These are phyloP conservation scores for Solanum megistacrolobum DNA, from an alignment of 257 asterid genomes.

Conservation along the genomic window DNA sequence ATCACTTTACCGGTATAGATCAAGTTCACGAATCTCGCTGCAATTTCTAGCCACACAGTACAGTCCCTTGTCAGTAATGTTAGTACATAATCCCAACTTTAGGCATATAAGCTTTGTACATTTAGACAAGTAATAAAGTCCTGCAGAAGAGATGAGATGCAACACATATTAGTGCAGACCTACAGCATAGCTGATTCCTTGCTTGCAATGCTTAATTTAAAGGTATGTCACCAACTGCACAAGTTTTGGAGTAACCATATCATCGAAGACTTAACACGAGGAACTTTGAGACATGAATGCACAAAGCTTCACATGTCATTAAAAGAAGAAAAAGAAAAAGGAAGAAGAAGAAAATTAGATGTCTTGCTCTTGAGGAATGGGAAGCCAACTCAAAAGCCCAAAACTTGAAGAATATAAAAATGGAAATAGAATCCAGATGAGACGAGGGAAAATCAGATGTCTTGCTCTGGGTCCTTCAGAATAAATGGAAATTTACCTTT, in stretches of 20 bases:
- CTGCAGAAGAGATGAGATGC: slow-evolving; percentile 21
- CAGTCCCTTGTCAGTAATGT: slow-evolving; percentile 56
- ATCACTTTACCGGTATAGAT: slow-evolving; percentile 49
- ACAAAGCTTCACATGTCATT: neutral
- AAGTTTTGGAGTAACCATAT: neutral
- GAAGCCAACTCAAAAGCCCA: neutral
- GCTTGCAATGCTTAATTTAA: neutral
- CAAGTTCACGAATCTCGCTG: slow-evolving; percentile 43
- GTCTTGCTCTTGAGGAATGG: neutral
- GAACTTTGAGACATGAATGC: neutral
- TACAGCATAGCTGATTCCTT: neutral
- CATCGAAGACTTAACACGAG: neutral
- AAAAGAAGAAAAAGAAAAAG: neutral
- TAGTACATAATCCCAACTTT: slow-evolving; percentile 60
- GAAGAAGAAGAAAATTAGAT: neutral
- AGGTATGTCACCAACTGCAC: neutral
- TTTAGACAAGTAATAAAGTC: slow-evolving; percentile 45
- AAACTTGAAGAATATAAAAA: neutral
- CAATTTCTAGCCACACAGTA: slow-evolving; percentile 47
- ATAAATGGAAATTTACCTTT: neutral
- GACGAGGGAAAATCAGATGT: neutral
- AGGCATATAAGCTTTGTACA: slow-evolving; percentile 43
- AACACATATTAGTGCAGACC: neutral
- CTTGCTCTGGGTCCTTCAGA: neutral
- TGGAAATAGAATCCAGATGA: neutral